These are phyloP conservation scores for Syncephalastrum sp. DNA, from an alignment of 371 early-diverging fungal species.

Conservation along the genomic window DNA sequence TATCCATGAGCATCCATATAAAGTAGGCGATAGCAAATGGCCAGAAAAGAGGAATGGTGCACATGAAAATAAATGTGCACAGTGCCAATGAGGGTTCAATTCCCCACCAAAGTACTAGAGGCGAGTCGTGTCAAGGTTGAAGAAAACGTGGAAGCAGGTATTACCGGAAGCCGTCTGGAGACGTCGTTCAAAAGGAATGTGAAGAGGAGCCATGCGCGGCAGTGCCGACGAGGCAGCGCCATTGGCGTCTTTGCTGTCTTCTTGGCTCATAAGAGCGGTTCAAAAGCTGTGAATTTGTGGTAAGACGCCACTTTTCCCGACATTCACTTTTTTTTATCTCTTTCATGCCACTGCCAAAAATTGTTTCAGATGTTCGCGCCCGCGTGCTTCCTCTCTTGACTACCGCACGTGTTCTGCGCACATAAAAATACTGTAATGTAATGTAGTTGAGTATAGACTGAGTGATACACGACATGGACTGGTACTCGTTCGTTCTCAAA, in stretches of 20 bases:
- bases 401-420: too few relatives aligned
- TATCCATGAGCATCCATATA: constrained; percentile 57
- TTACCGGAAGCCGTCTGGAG: constrained; percentile 65
- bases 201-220: constrained; percentile 47
- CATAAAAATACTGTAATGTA: too few relatives aligned
- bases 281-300: too few relatives aligned
- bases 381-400: too few relatives aligned
- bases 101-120: constrained; percentile 19
- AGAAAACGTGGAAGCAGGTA: neutral
- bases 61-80: constrained; percentile 28
- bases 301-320: too few relatives aligned
- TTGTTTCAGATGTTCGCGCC: too few relatives aligned
- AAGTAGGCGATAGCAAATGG: constrained; percentile 68
- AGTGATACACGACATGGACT: too few relatives aligned
- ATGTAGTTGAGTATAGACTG: too few relatives aligned
- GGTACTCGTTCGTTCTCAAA: too few relatives aligned
- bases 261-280: neutral
- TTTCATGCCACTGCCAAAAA: too few relatives aligned
- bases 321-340: too few relatives aligned
- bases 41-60: constrained; percentile 50
- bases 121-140: too few relatives aligned
- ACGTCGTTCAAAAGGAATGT: constrained; percentile 69
- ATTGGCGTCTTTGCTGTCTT: neutral
- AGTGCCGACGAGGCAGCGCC: neutral
- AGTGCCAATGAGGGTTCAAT: constrained; percentile 36